Evolutionary conservation across 306 rosid genomes (phyloP), one percentile per base, ranked within the genome.

Genomic region (Astragalus glycyphyllos): DNA sequence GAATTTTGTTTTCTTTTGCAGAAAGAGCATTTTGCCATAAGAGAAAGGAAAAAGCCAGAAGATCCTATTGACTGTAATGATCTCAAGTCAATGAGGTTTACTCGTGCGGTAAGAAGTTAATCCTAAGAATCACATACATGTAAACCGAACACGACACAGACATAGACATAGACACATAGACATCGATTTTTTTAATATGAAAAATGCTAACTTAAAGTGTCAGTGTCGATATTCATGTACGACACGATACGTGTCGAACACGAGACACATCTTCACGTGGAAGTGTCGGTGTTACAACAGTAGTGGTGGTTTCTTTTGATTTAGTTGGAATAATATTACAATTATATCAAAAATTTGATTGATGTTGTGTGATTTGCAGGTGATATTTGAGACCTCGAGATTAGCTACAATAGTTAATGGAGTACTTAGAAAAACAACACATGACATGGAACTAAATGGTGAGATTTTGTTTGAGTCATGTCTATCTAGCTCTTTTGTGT

Each of bases 401-500:
- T 73, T 95, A 79, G 99, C 99, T 26, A 95, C 99, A 14, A 91
- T 95, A 77, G 99, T 95, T 8, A 95, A 95, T 67, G 99, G 99
- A 60, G 99, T 95, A n/a, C 70, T 95, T 32, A 87, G 99, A 74
- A 95, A 95, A 80, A 91, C 99, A 71, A 86, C 96, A 6, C 79
- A 87, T 17, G 99, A 95, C 51, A 89, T 95, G 99, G 97, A 95
- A 74, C 73, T 95, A 34, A 89, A 89, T 60, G 99, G 99, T 95
- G 78, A 79, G 98, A 77, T 70, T 20, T 49, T 35, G 29, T 3
- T 15, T 15, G 5, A 32, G 72, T 11, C 49, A 69, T 41, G 12
- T 59, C 37, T 41, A 17, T 59, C 62, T 63, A 57, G 72, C 78
- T 59, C 71, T 71, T 79, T 47, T 58, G 51, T 76, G 45, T 74